phyloP scores from a whole-genome alignment of 2,329 filamentous ascomycete genomes.

The Venturia carpophila region DNA sequence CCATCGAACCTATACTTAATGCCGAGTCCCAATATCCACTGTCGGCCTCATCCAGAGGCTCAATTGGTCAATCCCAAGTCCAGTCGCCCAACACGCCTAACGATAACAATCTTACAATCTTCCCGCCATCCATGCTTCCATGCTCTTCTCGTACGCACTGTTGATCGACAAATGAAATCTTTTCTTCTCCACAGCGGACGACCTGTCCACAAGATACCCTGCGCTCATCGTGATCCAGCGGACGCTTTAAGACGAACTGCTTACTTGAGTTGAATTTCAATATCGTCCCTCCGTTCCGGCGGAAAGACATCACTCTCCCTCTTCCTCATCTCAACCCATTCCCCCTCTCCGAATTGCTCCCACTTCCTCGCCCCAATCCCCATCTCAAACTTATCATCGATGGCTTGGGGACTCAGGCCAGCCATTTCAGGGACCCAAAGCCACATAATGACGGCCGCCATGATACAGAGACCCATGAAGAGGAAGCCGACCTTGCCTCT shows the following conservation, averaged over 20 bases:
- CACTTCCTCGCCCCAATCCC: not conserved
- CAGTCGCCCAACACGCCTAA: not conserved
- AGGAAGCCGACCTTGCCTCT: constrained; percentile 37
- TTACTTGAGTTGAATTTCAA: not conserved
- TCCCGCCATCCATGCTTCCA: not conserved
- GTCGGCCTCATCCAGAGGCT: not conserved
- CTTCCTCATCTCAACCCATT: not conserved
- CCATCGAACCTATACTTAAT: not conserved
- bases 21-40: not conserved
- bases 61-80: not conserved
- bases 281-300: not conserved
- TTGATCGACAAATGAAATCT: not conserved
- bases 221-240: not conserved
- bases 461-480: constrained; percentile 30
- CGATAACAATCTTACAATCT: not conserved
- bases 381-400: constrained; percentile 38
- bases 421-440: constrained; percentile 48
- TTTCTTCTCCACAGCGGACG: not conserved
- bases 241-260: not conserved
- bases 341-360: not conserved
- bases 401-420: constrained; percentile 40
- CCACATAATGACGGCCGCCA: constrained; percentile 36
- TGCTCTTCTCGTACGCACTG: not conserved
- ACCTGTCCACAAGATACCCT: not conserved
- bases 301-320: not conserved